These are phyloP conservation scores for Vigna mungo DNA, from an alignment of 306 rosid genomes.

Conservation along the genomic window DNA sequence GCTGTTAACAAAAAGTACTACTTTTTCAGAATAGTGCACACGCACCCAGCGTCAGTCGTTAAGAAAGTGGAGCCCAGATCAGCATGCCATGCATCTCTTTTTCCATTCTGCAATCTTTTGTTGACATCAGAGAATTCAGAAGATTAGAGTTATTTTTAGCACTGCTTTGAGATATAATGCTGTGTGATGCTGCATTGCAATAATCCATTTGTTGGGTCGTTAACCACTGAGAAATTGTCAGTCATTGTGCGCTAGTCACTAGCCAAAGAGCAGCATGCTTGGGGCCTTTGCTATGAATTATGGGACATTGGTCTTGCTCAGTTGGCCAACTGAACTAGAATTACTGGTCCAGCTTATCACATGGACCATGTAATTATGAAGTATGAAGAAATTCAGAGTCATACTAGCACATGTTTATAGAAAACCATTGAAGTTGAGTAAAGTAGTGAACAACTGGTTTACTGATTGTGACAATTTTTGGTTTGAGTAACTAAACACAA, in stretches of 20 bases:
- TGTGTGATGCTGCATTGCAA: slow-evolving; percentile 36
- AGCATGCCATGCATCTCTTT: slow-evolving; percentile 38
- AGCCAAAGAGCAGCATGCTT: slow-evolving; percentile 41
- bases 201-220: slow-evolving; percentile 29
- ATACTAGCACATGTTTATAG: slow-evolving; percentile 8
- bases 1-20: slow-evolving; percentile 28
- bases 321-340: slow-evolving; percentile 36
- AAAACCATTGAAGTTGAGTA: slow-evolving; percentile 23
- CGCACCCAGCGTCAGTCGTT: slow-evolving; percentile 33
- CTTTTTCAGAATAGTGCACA: slow-evolving; percentile 41
- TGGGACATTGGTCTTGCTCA: slow-evolving; percentile 25
- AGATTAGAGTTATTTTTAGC: slow-evolving; percentile 21
- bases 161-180: slow-evolving; percentile 29
- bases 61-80: slow-evolving; percentile 40
- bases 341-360: slow-evolving; percentile 37
- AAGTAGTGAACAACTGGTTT: slow-evolving; percentile 10
- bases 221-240: slow-evolving; percentile 30
- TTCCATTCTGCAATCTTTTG: slow-evolving; percentile 41
- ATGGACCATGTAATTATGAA: slow-evolving; percentile 32
- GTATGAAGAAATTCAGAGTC: slow-evolving; percentile 16
- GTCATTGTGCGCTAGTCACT: slow-evolving; percentile 27
- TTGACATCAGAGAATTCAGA: slow-evolving; percentile 24
- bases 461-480: slow-evolving; percentile 8
- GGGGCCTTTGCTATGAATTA: slow-evolving; percentile 25
- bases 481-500: slow-evolving; percentile 27